Conservation (phyloP, 1,284 basidiomycete genomes). For the Austroboletus novae-zelandiae region DNA sequence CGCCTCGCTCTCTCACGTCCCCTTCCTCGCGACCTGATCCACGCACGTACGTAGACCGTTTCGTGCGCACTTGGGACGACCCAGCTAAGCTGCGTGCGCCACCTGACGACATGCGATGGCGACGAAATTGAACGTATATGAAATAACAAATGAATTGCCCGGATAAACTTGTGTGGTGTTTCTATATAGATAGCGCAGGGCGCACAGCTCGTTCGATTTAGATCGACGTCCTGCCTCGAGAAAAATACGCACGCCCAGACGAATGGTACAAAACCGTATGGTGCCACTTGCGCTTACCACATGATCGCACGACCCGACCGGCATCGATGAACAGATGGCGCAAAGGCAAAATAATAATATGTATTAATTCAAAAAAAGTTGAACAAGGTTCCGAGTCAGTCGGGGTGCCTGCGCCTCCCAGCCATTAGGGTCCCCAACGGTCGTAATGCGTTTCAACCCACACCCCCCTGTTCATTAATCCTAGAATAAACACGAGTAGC, state of each 20-base stretch:
- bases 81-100: too few relatives aligned
- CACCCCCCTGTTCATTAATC: slow-evolving; percentile 23
- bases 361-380: neutral
- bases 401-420: slow-evolving; percentile 25
- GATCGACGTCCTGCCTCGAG: slow-evolving; percentile 13
- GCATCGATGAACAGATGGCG: neutral
- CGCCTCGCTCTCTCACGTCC: neutral
- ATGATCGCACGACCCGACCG: slow-evolving; percentile 6
- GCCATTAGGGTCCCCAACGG: slow-evolving; percentile 15
- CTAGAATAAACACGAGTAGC: slow-evolving; percentile 21
- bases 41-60: too few relatives aligned
- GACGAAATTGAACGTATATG: too few relatives aligned
- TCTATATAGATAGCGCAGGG: too few relatives aligned
- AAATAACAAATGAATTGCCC: too few relatives aligned
- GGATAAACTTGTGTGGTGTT: too few relatives aligned
- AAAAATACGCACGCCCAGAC: neutral
- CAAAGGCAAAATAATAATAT: neutral
- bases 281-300: neutral
- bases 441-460: slow-evolving; percentile 22
- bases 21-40: too few relatives aligned
- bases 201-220: neutral
- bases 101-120: too few relatives aligned
- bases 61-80: too few relatives aligned
- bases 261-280: neutral
- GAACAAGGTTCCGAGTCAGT: slow-evolving; percentile 31